phyloP scores from a whole-genome alignment of 2,329 filamentous ascomycete genomes.

The Ramularia endophylla region DNA sequence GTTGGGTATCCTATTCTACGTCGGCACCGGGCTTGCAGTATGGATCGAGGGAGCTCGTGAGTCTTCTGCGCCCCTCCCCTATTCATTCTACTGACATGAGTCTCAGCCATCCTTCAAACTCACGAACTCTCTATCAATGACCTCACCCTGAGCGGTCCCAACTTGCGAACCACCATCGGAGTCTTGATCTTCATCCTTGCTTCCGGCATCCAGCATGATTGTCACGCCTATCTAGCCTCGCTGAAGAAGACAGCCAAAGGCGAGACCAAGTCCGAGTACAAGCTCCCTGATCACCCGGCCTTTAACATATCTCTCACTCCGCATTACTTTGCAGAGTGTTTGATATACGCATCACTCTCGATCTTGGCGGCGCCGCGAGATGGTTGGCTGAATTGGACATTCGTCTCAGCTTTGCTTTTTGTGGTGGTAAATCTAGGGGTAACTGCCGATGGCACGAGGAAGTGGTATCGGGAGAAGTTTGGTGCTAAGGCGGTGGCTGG shows the following conservation, averaged over 20 bases:
- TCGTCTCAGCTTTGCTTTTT: conserved; percentile 65
- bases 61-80: conserved; percentile 23
- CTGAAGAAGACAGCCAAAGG: conserved; percentile 23
- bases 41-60: conserved; percentile 79
- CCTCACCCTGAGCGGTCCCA: conserved; percentile 36
- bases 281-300: conserved; percentile 64
- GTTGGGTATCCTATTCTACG: conserved; percentile 72
- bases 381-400: conserved; percentile 61
- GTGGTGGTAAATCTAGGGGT: conserved; percentile 73
- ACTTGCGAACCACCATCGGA: conserved; percentile 50
- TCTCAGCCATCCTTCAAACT: conserved; percentile 28
- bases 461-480: conserved; percentile 75
- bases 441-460: conserved; percentile 69
- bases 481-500: conserved; percentile 56
- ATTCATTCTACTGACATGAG: conserved; percentile 6
- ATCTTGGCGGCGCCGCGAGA: conserved; percentile 66
- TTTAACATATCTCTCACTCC: conserved; percentile 74
- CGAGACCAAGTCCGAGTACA: conserved; percentile 57
- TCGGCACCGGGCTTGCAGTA: conserved; percentile 63
- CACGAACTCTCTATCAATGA: conserved; percentile 32
- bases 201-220: conserved; percentile 65
- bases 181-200: conserved; percentile 62
- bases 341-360: conserved; percentile 75
- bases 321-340: conserved; percentile 85
- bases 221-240: conserved; percentile 42